These are phyloP conservation scores for Lachnellula arida DNA, from an alignment of 2,329 filamentous ascomycete species.

Conservation along the genomic window DNA sequence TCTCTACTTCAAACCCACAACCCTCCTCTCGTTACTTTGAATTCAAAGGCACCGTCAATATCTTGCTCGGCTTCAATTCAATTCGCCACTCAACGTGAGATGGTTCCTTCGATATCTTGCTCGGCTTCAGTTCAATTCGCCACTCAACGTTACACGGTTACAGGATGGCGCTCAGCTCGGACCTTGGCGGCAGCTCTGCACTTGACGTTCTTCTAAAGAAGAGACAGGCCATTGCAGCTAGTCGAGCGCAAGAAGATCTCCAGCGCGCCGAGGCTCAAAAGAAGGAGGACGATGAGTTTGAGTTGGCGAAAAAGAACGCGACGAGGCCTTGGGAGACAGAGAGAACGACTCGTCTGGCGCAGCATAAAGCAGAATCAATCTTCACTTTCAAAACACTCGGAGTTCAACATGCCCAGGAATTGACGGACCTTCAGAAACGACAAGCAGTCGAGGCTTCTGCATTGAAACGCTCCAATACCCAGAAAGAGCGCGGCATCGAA, in stretches of 20 bases:
- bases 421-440: not conserved
- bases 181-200: not conserved
- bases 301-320: not conserved
- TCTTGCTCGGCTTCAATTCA: not conserved
- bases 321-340: not conserved
- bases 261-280: not conserved
- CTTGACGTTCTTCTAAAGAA: not conserved
- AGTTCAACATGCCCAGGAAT: not conserved
- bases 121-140: not conserved
- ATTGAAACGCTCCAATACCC: not conserved
- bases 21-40: not conserved
- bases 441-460: not conserved
- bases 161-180: not conserved
- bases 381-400: not conserved
- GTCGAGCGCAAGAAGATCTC: not conserved
- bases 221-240: not conserved
- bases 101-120: not conserved
- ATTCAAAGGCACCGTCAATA: not conserved
- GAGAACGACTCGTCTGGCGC: not conserved
- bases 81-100: not conserved
- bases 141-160: not conserved
- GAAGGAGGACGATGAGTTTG: not conserved
- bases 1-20: not conserved
- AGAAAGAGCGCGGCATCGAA: not conserved
- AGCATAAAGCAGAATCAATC: not conserved